A percentile compares a stretch with the other conserved stretches of the same genome.
Evolutionary conservation across 441 rosid genomes (phyloP).

Genomic region (Metrosideros polymorpha): DNA sequence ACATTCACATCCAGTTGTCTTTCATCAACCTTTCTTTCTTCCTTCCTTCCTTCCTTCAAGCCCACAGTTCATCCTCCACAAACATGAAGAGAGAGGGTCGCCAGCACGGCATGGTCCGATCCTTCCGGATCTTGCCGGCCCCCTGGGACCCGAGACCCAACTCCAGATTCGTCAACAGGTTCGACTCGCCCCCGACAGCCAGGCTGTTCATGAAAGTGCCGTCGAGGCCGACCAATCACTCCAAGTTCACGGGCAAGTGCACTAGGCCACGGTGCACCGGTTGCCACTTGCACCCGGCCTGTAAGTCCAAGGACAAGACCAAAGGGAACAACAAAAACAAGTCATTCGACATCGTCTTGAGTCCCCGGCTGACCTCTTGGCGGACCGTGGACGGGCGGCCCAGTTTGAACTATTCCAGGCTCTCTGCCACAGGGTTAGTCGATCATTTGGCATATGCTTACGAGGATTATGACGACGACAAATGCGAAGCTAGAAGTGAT

Average conservation of each 20-base stretch:
- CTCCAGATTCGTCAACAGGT: constrained; percentile 20
- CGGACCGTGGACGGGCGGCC: constrained; percentile 26
- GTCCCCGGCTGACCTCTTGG: constrained; percentile 25
- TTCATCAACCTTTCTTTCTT: background rate
- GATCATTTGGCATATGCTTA: constrained; percentile 19
- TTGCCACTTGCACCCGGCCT: constrained; percentile 35
- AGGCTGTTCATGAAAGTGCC: constrained; percentile 34
- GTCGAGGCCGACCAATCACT: constrained; percentile 51
- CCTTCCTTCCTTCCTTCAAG: background rate
- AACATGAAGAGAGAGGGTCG: constrained; percentile 70
- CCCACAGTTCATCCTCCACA: background rate
- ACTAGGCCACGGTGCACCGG: constrained; percentile 25
- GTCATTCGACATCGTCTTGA: constrained; percentile 25
- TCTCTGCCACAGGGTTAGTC: constrained; percentile 42
- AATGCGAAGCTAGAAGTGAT: background rate
- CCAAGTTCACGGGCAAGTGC: constrained; percentile 58
- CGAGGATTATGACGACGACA: background rate
- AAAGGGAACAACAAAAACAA: constrained; percentile 42
- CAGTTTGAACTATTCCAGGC: constrained; percentile 17
- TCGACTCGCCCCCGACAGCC: constrained; percentile 28
- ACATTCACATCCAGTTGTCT: background rate
- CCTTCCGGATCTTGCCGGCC: constrained; percentile 37
- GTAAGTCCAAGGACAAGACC: constrained; percentile 41
- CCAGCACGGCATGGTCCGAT: constrained; percentile 60
- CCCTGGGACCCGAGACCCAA: constrained; percentile 32